Base-by-base conservation (phyloP, 176 grass and related monocot genomes). In the Pharus latifolius region DNA sequence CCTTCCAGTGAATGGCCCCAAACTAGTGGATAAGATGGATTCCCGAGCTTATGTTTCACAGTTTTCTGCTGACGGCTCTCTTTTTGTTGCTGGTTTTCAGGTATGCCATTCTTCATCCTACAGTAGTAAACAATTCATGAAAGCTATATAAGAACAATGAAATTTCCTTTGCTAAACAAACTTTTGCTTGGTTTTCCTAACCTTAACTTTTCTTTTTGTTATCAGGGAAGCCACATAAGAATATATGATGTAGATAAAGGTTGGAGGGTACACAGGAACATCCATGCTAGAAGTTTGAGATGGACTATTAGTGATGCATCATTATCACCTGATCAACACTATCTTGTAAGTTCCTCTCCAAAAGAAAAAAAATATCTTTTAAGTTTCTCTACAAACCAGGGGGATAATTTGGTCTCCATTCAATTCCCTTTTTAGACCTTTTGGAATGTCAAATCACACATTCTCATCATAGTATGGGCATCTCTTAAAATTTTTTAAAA, bases 221-320 rank as follows among this genome's bases (percentile, higher is more conserved):
- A 24, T 22, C 70, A 96, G 88, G 79, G 88, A 80, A 76, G 88
- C 51, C 85, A 81, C 70, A 91, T 96, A 63, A 88, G 78, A 80
- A 91, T 96, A 75, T 96, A 91, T 68, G 78, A 91, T 71, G 88
- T 86, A 13, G 57, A 96, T 70, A 79, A 85, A 58, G 82, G 78
- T 53, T 96, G 84, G 85, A 80, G 62, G 65, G 60, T 83, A 19
- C 79, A 72, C 60, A 96, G 80, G 70, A 78, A 91, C 26, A 91
- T 96, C 73, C 81, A 80, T 81, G 88, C 85, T 63, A 85, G 82
- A 76, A 84, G 72, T 67, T 71, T 96, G 67, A 83, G 92, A 64
- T 96, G 92, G 92, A 91, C 92, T 38, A 86, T 96, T 35, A 88
- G 84, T 78, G 92, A 96, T 73, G 84, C 74, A 23, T 75, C 82